Evolutionary conservation across 441 rosid genomes (phyloP).

Genomic region (Adansonia grandidieri): DNA sequence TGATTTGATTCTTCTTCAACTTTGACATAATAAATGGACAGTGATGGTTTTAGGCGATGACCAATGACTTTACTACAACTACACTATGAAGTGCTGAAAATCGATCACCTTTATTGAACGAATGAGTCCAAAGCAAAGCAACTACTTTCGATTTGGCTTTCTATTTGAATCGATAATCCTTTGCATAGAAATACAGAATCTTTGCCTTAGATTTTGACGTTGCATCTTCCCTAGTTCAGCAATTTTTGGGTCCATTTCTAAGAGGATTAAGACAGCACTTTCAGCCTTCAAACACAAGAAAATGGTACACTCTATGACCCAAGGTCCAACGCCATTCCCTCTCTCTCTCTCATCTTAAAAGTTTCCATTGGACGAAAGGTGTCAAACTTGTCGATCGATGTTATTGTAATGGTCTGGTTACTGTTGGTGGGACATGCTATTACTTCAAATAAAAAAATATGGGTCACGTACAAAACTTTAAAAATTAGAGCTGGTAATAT

Average conservation of each 20-base stretch:
- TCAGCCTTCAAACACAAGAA: background rate
- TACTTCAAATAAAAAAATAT: background rate
- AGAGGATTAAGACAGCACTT: background rate
- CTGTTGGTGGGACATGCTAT: background rate
- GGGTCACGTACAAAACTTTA: background rate
- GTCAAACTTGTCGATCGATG: background rate
- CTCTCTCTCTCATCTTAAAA: background rate
- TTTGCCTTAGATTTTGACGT: conserved; percentile 3
- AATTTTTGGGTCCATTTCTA: conserved; percentile 1
- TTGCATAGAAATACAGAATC: conserved; percentile 7
- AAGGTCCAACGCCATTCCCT: background rate
- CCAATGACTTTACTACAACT: background rate
- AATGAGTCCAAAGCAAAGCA: conserved; percentile 9
- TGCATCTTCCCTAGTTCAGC: background rate
- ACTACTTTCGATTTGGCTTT: background rate
- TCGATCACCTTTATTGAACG: background rate
- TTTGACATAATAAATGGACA: background rate
- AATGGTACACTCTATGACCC: background rate
- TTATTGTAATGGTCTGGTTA: background rate
- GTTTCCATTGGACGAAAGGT: background rate
- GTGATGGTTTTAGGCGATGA: conserved; percentile 12
- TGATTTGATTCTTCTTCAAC: background rate
- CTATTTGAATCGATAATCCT: conserved; percentile 14
- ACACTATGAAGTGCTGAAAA: background rate
- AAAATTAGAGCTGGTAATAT: background rate